These are phyloP conservation scores for Phialophora chinensis DNA, from an alignment of 2,329 filamentous ascomycete species.

Conservation along the genomic window DNA sequence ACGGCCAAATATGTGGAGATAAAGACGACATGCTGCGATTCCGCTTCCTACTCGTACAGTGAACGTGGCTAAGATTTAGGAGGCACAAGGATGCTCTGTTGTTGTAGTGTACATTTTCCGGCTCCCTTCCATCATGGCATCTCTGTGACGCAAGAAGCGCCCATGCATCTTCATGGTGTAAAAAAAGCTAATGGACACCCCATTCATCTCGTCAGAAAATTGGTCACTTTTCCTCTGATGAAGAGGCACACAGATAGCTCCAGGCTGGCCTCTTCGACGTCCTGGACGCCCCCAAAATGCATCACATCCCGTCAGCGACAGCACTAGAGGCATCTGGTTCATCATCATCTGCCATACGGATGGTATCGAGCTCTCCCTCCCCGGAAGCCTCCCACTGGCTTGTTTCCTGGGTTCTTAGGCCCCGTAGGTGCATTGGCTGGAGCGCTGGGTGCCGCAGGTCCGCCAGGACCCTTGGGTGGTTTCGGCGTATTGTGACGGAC, in stretches of 20 bases:
- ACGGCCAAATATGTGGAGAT: not conserved
- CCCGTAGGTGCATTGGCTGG: constrained; percentile 90
- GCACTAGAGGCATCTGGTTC: not conserved
- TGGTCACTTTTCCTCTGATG: not conserved
- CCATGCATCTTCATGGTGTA: not conserved
- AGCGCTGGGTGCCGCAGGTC: constrained; percentile 56
- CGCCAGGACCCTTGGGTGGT: constrained; percentile 53
- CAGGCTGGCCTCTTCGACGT: not conserved
- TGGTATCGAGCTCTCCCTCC: constrained; percentile 85
- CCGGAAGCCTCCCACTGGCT: constrained; percentile 89
- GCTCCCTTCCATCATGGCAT: not conserved
- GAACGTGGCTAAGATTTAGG: too few relatives aligned
- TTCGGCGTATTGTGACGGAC: constrained; percentile 48
- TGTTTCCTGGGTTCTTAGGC: constrained; percentile 85
- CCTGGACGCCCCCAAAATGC: not conserved
- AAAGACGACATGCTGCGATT: too few relatives aligned
- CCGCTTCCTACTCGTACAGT: too few relatives aligned
- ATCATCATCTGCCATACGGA: constrained; percentile 65
- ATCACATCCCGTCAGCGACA: not conserved
- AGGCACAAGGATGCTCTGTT: not conserved
- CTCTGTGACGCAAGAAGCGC: not conserved
- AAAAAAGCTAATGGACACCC: not conserved
- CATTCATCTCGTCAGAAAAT: not conserved
- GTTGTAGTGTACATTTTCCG: constrained; percentile 2
- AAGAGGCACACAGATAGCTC: not conserved